A percentile compares a stretch with the other conserved stretches of the same genome.
These are phyloP conservation scores for Raffaelea deltoideospora DNA, from an alignment of 2,329 filamentous ascomycete genomes.

Conservation along the genomic window DNA sequence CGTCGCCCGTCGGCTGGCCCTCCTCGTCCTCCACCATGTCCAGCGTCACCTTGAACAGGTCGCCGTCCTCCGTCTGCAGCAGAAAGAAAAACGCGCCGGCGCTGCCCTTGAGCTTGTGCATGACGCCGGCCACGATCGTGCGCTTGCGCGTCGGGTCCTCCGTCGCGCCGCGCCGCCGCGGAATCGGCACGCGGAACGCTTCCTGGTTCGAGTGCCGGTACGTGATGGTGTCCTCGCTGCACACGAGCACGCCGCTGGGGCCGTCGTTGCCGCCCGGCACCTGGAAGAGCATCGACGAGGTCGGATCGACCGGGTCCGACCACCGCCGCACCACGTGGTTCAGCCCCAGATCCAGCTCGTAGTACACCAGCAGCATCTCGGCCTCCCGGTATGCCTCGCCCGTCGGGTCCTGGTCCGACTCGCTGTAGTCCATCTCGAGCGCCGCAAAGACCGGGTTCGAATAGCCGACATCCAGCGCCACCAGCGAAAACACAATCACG, in stretches of 20 bases:
- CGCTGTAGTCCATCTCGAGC: conserved; percentile 83
- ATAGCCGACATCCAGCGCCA: conserved; percentile 86
- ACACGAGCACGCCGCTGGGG: conserved; percentile 88
- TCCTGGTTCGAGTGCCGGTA: conserved; percentile 96
- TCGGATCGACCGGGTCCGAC: conserved; percentile 85
- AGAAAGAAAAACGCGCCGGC: conserved; percentile 91
- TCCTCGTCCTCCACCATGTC: conserved; percentile 76
- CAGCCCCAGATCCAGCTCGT: conserved; percentile 88
- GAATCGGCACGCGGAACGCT: conserved; percentile 77
- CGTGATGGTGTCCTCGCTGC: conserved; percentile 84
- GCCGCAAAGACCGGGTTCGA: conserved; percentile 94
- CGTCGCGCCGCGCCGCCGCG: conserved; percentile 68
- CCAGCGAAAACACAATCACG: conserved; percentile 75
- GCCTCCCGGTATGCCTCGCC: conserved; percentile 67
- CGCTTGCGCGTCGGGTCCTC: conserved; percentile 89
- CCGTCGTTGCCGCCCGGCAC: conserved; percentile 89
- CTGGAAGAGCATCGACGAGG: conserved; percentile 80
- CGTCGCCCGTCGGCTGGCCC: conserved; percentile 65
- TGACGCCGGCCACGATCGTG: conserved; percentile 76
- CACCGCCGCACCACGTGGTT: conserved; percentile 97
- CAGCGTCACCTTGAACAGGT: conserved; percentile 90
- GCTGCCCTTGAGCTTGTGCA: conserved; percentile 81
- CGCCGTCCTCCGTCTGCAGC: conserved; percentile 91
- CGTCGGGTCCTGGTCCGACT: conserved; percentile 79
- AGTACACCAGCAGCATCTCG: conserved; percentile 89